Conservation (phyloP, 352 stramenopile species). For the Plasmopara muralis region DNA sequence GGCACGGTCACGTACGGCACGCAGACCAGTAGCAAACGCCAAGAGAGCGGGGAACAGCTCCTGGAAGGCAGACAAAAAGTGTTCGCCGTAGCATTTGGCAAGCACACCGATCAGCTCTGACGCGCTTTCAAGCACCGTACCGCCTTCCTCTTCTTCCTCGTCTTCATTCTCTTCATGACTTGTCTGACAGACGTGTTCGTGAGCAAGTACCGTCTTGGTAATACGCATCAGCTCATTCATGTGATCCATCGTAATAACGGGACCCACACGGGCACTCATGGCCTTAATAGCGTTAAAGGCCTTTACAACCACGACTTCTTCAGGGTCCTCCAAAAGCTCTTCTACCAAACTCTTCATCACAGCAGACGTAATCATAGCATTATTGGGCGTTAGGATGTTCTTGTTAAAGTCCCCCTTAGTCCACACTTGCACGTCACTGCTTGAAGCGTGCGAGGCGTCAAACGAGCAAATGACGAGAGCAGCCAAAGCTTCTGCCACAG, state of each 20-base stretch:
- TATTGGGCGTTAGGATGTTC: slow-evolving; percentile 72
- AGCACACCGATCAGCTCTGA: slow-evolving; percentile 92
- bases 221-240: slow-evolving; percentile 83
- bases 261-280: slow-evolving; percentile 91
- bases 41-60: slow-evolving; percentile 88
- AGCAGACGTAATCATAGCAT: slow-evolving; percentile 61
- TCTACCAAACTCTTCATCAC: slow-evolving; percentile 76
- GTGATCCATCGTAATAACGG: slow-evolving; percentile 87
- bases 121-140: slow-evolving; percentile 89
- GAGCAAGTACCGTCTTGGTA: slow-evolving; percentile 80
- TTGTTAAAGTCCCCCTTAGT: slow-evolving; percentile 79
- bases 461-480: slow-evolving; percentile 84
- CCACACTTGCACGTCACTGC: slow-evolving; percentile 79
- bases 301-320: slow-evolving; percentile 91
- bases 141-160: slow-evolving; percentile 90
- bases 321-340: slow-evolving; percentile 72
- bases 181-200: slow-evolving; percentile 89
- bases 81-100: slow-evolving; percentile 90
- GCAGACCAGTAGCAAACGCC: slow-evolving; percentile 87
- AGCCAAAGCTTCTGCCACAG: slow-evolving; percentile 69
- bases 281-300: slow-evolving; percentile 94
- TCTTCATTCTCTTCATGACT: slow-evolving; percentile 85
- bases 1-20: slow-evolving; percentile 87
- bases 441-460: slow-evolving; percentile 63
- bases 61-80: slow-evolving; percentile 88